phyloP scores from a whole-genome alignment of 1,284 basidiomycete species.

The Ceratobasidium sp. region DNA sequence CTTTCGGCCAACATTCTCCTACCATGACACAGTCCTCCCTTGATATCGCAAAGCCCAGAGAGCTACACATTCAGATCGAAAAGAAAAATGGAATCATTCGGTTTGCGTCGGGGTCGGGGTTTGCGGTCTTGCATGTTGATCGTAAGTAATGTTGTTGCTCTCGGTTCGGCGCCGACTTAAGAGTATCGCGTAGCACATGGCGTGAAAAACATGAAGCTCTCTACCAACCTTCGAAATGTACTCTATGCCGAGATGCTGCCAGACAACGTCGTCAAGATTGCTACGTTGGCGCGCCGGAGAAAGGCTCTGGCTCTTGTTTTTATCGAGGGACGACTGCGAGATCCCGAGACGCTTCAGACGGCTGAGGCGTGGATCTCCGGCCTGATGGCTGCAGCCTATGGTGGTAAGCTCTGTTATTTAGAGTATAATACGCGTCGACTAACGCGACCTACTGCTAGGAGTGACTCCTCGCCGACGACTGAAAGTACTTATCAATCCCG shows the following conservation, averaged over 20 bases:
- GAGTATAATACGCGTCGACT: not conserved
- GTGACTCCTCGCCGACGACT: conserved; percentile 67
- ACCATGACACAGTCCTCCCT: conserved; percentile 18
- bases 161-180: not conserved
- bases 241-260: conserved; percentile 45
- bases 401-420: conserved; percentile 61
- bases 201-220: conserved; percentile 28
- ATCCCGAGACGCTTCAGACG: conserved; percentile 54
- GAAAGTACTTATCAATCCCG: conserved; percentile 88
- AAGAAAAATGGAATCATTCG: conserved; percentile 19
- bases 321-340: conserved; percentile 39
- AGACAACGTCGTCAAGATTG: conserved; percentile 36
- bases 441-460: conserved; percentile 56
- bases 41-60: not conserved
- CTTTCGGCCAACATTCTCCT: conserved; percentile 9
- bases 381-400: conserved; percentile 72
- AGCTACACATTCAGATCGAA: conserved; percentile 24
- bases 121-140: conserved; percentile 19
- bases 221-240: conserved; percentile 46
- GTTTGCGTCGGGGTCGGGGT: conserved; percentile 27
- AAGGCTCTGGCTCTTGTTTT: conserved; percentile 44
- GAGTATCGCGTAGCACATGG: not conserved
- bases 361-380: conserved; percentile 70
- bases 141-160: conserved; percentile 9
- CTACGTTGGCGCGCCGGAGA: conserved; percentile 45